phyloP scores from a whole-genome alignment of 2,329 filamentous ascomycete genomes.

The Alternaria incomplexa region DNA sequence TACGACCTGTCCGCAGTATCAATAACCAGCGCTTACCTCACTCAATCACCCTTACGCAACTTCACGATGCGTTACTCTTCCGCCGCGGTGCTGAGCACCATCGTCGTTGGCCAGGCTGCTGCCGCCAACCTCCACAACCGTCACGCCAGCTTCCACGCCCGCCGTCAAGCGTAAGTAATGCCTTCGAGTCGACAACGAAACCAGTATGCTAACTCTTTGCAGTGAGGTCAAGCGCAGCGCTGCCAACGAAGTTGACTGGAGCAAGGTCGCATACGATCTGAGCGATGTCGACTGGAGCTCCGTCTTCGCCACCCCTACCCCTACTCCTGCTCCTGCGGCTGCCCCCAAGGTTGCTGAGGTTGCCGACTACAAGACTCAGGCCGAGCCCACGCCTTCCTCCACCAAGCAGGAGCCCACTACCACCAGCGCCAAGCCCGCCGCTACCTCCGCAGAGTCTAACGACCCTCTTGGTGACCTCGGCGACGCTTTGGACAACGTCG shows the following conservation, averaged over 20 bases:
- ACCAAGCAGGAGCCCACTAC: slow-evolving; percentile 3
- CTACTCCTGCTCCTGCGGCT: slow-evolving; percentile 6
- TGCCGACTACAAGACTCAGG: slow-evolving; percentile 18
- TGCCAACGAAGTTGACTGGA: slow-evolving; percentile 37
- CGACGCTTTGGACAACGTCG: slow-evolving; percentile 2
- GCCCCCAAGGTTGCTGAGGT: slow-evolving; percentile 12
- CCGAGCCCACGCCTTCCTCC: slow-evolving; percentile 12
- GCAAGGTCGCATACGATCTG: slow-evolving; percentile 32
- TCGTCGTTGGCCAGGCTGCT: slow-evolving; percentile 44
- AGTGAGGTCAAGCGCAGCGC: slow-evolving; percentile 41
- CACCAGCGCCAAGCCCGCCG: slow-evolving; percentile 8
- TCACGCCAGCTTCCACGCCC: slow-evolving; percentile 47
- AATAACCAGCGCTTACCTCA: slow-evolving; percentile 11
- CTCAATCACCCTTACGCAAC: slow-evolving; percentile 4
- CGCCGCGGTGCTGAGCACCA: slow-evolving; percentile 46
- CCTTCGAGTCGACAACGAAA: not conserved
- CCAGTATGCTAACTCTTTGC: slow-evolving; percentile 10
- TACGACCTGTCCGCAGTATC: slow-evolving; percentile 24
- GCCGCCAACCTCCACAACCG: slow-evolving; percentile 40
- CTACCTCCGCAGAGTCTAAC: not conserved
- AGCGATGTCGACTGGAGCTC: slow-evolving; percentile 36
- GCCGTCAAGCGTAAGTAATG: slow-evolving; percentile 40
- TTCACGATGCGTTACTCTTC: slow-evolving; percentile 45
- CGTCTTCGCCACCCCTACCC: slow-evolving; percentile 23
- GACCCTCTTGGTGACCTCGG: not conserved